Evolutionary conservation across 176 grass and related monocot species (phyloP).

Genomic region (Bromus sterilis): DNA sequence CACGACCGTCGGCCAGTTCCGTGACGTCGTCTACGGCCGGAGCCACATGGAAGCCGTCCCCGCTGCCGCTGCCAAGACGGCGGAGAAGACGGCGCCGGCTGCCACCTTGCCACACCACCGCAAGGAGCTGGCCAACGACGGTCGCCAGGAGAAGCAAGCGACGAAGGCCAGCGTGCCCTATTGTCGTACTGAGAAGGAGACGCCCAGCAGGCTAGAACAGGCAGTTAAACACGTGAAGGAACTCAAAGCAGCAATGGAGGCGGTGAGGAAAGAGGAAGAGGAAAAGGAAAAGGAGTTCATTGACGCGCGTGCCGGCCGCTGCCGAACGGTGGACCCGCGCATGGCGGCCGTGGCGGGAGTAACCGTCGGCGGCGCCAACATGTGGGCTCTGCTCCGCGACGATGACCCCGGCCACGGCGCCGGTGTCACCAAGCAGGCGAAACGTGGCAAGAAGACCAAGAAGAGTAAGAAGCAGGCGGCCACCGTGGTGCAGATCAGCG

Average conservation of each 20-base stretch:
- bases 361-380: background rate
- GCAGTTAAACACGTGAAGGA: background rate
- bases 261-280: background rate
- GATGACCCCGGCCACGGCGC: background rate
- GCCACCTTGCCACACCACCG: too few species aligned
- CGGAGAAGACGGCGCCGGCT: background rate
- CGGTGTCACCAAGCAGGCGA: background rate
- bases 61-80: too few species aligned
- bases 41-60: background rate
- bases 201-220: too few species aligned
- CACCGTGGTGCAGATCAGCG: background rate
- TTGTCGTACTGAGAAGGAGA: too few species aligned
- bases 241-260: background rate
- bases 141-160: background rate
- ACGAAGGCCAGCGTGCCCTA: too few species aligned
- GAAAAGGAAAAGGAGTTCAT: background rate
- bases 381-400: constrained; percentile 6
- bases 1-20: too few species aligned
- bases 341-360: background rate
- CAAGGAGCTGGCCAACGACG: too few species aligned
- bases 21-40: too few species aligned
- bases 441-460: background rate
- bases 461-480: background rate
- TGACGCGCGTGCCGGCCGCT: background rate
- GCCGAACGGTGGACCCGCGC: background rate